phyloP scores from a whole-genome alignment of 306 rosid genomes.

The Begonia loranthoides region DNA sequence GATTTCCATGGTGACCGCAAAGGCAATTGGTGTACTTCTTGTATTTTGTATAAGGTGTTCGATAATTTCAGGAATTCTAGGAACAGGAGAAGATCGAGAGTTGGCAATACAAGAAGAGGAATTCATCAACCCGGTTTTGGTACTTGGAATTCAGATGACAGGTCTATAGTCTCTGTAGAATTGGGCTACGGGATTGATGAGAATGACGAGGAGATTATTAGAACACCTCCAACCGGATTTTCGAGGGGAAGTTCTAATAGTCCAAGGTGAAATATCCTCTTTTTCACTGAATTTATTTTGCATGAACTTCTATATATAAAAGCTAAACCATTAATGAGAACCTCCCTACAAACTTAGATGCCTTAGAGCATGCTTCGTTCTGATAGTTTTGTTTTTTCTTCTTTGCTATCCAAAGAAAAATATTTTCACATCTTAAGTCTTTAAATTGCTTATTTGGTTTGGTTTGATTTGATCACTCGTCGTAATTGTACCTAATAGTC shows the following conservation, averaged over 20 bases:
- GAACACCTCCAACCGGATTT: slow-evolving; percentile 26
- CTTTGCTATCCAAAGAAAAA: too few species aligned
- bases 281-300: neutral
- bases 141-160: slow-evolving; percentile 69
- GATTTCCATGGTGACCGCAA: slow-evolving; percentile 61
- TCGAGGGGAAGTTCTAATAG: slow-evolving; percentile 49
- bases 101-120: slow-evolving; percentile 49
- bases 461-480: neutral
- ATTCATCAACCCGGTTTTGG: slow-evolving; percentile 58
- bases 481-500: neutral
- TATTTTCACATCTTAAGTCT: too few species aligned
- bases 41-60: slow-evolving; percentile 77
- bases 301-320: too few species aligned
- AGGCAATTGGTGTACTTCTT: slow-evolving; percentile 96
- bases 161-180: slow-evolving; percentile 65
- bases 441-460: neutral
- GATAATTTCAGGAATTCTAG: slow-evolving; percentile 81
- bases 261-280: slow-evolving; percentile 41
- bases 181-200: slow-evolving; percentile 62
- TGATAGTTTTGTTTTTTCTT: neutral
- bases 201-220: slow-evolving; percentile 52
- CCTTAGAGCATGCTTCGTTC: neutral
- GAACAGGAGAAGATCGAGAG: slow-evolving; percentile 75
- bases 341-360: too few species aligned
- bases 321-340: too few species aligned